Evolutionary conservation across 2,329 filamentous ascomycete genomes (phyloP).

Genomic region (Stylonectria norvegica): DNA sequence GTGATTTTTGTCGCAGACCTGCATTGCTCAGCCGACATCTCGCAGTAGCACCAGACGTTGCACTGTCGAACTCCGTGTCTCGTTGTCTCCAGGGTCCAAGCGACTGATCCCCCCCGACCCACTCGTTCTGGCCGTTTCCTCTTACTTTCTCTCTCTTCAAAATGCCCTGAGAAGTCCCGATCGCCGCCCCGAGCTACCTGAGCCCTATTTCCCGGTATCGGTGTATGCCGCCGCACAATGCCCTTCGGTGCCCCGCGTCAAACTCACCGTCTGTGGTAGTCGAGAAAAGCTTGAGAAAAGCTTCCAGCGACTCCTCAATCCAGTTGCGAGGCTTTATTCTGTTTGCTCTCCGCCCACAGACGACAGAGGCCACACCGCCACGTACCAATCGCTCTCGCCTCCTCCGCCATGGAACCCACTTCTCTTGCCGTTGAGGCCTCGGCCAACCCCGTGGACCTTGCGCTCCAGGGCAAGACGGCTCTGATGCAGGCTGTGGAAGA

Average conservation of each 20-base stretch:
- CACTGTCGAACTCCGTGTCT: too few species aligned
- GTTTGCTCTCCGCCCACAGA: too few species aligned
- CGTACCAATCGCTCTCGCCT: background rate
- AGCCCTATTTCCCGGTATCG: conserved; percentile 3
- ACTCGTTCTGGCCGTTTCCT: too few species aligned
- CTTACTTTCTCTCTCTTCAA: conserved; percentile 5
- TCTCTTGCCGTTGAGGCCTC: conserved; percentile 28
- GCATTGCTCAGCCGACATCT: background rate
- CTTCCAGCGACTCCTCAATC: too few species aligned
- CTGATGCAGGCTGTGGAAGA: conserved; percentile 74
- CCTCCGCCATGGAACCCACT: conserved; percentile 29
- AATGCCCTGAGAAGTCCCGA: conserved; percentile 6
- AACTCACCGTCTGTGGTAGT: background rate
- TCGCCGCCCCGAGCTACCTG: background rate
- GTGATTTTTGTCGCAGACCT: conserved; percentile 12
- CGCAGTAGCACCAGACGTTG: background rate
- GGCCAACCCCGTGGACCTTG: conserved; percentile 23
- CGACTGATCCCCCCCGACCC: too few species aligned
- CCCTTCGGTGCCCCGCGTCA: conserved; percentile 11
- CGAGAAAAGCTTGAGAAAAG: background rate
- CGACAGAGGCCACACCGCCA: conserved; percentile 1
- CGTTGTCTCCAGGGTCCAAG: too few species aligned
- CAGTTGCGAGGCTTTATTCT: too few species aligned
- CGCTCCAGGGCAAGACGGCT: conserved; percentile 38
- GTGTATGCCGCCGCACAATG: conserved; percentile 6